Base-by-base conservation (phyloP, 495 filamentous ascomycete genomes). In the Aspergillus olivimuriae region DNA sequence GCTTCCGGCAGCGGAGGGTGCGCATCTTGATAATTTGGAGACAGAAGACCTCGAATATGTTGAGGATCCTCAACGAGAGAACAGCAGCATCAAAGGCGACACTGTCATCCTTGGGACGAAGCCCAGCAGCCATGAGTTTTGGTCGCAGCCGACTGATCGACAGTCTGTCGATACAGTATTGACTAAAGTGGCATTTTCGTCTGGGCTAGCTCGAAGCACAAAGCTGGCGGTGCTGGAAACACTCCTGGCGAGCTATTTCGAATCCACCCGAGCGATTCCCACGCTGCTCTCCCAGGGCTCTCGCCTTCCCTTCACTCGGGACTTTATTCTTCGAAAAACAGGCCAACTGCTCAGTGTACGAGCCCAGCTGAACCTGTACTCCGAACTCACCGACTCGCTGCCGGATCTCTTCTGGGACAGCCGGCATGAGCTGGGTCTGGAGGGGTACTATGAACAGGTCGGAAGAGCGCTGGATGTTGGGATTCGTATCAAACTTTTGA, bases 341-440 rank as follows among this genome's bases (percentile, higher is more conserved):
- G 92, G 91, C 20, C 86, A 96, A 54, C 74, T 98, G n/a, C 74
- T 98, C 8, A 83, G 79, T 57, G 78, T 97, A 24, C 82, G 92
- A 22, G 89, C 89, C 4, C 91, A 95, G 57, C 70, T 98, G 35
- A 98, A 98, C 58, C 84, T 97, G 39, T 96, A 96, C 65, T 94
- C 89, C 4, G 92, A 98, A 58, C 76, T 98, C 39, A 98, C 92
- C 0, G 92, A 98, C 65, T 88, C 87, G 12, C 73, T 97, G 5
- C 92, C 92, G 0, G 92, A 98, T 63, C 75, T 98, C 20, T 96
- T 98, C 64, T 98, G 92, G 92, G 92, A 97, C 56, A 87, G 80
- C 51, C 74, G 81, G 35, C 84, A 90, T 58, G 89, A 96, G 52
- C 75, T 97, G 14, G 85, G 80, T 9, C 69, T 95, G 4, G 89